Evolutionary conservation across 768 basidiomycete genomes (phyloP).

Genomic region (Ramaria rubella): DNA sequence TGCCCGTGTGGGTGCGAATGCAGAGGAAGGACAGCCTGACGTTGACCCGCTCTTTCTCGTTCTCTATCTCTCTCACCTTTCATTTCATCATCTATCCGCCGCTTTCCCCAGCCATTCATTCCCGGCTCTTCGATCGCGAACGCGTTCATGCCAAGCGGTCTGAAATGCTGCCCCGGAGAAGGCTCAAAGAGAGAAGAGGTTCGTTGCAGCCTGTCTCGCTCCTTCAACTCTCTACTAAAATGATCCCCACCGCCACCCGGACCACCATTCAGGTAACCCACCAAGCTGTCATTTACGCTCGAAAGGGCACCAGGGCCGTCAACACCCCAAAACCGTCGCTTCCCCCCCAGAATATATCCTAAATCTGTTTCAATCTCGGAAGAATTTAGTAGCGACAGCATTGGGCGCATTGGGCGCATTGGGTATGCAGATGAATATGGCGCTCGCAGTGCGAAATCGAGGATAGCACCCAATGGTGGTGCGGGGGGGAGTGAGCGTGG

Average conservation of each 20-base stretch:
- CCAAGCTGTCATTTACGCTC: conserved; percentile 7
- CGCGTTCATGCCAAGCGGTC: neutral
- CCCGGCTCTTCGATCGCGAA: neutral
- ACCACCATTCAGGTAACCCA: conserved; percentile 11
- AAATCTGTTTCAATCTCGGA: conserved; percentile 28
- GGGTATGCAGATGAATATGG: conserved; percentile 36
- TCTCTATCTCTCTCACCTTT: conserved; percentile 1
- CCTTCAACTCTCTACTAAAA: conserved; percentile 10
- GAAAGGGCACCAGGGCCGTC: conserved; percentile 10
- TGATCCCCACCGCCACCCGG: conserved; percentile 12
- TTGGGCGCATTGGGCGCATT: conserved; percentile 17
- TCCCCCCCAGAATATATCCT: conserved; percentile 1
- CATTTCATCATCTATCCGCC: neutral
- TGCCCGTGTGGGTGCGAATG: conserved; percentile 14
- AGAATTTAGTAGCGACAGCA: conserved; percentile 22
- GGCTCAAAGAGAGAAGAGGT: conserved; percentile 17
- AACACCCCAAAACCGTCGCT: conserved; percentile 2
- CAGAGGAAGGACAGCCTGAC: conserved; percentile 10
- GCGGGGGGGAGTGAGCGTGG: conserved; percentile 40
- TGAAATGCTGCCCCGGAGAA: conserved; percentile 4
- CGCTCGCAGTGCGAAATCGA: conserved; percentile 35
- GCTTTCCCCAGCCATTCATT: conserved; percentile 8
- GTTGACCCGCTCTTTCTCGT: conserved; percentile 10
- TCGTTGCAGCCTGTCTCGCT: conserved; percentile 21
- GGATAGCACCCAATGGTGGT: conserved; percentile 60